These are phyloP conservation scores for Wickerhamomyces bovis DNA, from an alignment of 805 yeast genomes.

Conservation along the genomic window DNA sequence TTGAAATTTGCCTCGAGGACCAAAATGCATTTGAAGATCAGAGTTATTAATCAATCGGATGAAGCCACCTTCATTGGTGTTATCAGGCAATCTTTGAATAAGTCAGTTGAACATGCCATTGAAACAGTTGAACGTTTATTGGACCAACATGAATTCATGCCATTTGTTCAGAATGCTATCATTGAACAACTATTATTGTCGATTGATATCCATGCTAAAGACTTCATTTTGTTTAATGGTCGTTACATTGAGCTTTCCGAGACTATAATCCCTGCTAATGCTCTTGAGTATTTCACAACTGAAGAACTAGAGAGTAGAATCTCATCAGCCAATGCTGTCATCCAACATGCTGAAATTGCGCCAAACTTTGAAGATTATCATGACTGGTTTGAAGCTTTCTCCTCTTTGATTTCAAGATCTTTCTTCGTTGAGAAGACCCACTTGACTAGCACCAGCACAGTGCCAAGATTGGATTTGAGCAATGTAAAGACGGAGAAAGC, in stretches of 20 bases:
- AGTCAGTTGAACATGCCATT: slow-evolving; percentile 13
- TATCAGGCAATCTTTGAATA: slow-evolving; percentile 12
- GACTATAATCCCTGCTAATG: slow-evolving; percentile 19
- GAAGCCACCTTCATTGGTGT: slow-evolving; percentile 15
- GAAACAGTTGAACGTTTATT: slow-evolving; percentile 10
- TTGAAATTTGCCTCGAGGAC: slow-evolving; percentile 23
- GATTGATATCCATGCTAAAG: slow-evolving; percentile 29
- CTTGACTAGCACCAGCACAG: slow-evolving; percentile 31
- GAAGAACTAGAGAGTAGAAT: slow-evolving; percentile 46
- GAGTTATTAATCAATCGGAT: slow-evolving; percentile 28
- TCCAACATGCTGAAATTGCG: slow-evolving; percentile 16
- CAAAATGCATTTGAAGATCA: slow-evolving; percentile 30
- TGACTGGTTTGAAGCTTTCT: slow-evolving; percentile 43
- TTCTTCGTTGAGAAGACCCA: slow-evolving; percentile 29
- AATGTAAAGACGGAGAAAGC: slow-evolving; percentile 20
- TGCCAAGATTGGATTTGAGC: slow-evolving; percentile 43
- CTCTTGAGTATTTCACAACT: slow-evolving; percentile 34
- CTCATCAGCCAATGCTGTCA: slow-evolving; percentile 22
- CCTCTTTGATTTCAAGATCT: slow-evolving; percentile 38
- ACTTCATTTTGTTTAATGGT: slow-evolving; percentile 48
- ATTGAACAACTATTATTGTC: slow-evolving; percentile 22
- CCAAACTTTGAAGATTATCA: slow-evolving; percentile 16
- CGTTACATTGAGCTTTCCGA: slow-evolving; percentile 36
- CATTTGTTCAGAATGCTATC: slow-evolving; percentile 2
- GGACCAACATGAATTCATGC: slow-evolving; percentile 10